Conservation (phyloP, 441 rosid species). For the Mallotus repandus region DNA sequence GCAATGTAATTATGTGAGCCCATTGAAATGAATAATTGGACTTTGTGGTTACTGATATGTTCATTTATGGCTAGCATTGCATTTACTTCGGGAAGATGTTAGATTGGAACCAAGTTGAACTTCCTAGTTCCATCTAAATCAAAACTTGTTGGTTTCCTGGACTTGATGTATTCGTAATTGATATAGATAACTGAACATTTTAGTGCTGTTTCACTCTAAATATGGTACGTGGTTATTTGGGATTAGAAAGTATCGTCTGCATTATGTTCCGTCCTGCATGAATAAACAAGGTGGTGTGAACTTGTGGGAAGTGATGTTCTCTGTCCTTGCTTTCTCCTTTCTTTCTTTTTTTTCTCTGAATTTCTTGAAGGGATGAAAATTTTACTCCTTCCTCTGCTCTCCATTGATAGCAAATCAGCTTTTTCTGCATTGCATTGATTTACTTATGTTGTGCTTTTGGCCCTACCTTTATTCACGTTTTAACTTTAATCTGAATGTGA, state of each 20-base stretch:
- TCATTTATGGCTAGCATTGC: not conserved
- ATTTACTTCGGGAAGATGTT: not conserved
- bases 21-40: not conserved
- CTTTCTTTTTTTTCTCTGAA: too few species aligned
- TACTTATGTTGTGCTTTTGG: not conserved
- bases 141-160: too few species aligned
- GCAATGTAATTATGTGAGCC: constrained; percentile 30
- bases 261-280: constrained; percentile 1
- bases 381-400: not conserved
- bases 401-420: not conserved
- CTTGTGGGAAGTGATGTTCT: not conserved
- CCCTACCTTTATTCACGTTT: not conserved
- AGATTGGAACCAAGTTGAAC: not conserved
- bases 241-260: not conserved
- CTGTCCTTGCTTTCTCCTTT: not conserved
- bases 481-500: not conserved
- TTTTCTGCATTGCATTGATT: not conserved
- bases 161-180: not conserved
- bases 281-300: not conserved
- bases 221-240: not conserved
- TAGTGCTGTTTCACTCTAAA: not conserved
- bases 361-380: not conserved
- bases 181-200: not conserved
- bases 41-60: not conserved
- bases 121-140: too few species aligned